Base-by-base conservation (phyloP, 2,329 filamentous ascomycete genomes). In the Paraconiothyrium sp. region DNA sequence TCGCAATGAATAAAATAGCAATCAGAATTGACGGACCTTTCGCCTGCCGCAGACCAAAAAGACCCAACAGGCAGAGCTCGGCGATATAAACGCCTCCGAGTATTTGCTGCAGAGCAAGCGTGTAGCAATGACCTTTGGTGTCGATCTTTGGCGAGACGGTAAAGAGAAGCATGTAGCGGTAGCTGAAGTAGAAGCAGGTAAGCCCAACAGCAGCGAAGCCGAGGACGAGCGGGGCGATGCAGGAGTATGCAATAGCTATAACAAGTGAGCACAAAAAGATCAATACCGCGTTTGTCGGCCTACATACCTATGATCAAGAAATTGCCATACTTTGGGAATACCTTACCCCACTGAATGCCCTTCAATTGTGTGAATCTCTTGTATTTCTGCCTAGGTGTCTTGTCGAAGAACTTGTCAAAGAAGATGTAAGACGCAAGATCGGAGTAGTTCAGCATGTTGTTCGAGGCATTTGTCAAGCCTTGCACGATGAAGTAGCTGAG, bases 401-500 rank as follows among this genome's bases (percentile, higher is more conserved):
- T 88, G 64, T 94, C 87, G 32, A 96, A 83, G 64, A 92, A 83
- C 69, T 88, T 91, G 77, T 93, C 92, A 50, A 94, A 82, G 6
- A 97, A 75, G 54, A 88, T 88, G 74, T 91, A 92, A 34, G 96
- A 79, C 50, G 94, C 79, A 54, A 98, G 85, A 16, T 93, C 92
- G 22, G 80, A 83, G 50, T 91, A 85, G 69, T 96, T 92, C 2
- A 96, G 84, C 5, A 98, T 79, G 1, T 91, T 86, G 50, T 89
- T 87, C 0, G 92, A 86, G 3, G 93, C 91, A 63, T 94, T 89
- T 1, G 90, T 90, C 60, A 98, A 79, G 37, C 94, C 96, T 78
- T 98, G 95, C 2, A 99, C 87, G 35, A 98, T 88, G 67, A 99
- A 96, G 81, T 98, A 99, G 0, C 91, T 92, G 22, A 98, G 90